Percentiles rank a stretch among this genome's conserved stretches.
Conservation (phyloP, 164 flowering plant species). For the Saururus chinensis region DNA sequence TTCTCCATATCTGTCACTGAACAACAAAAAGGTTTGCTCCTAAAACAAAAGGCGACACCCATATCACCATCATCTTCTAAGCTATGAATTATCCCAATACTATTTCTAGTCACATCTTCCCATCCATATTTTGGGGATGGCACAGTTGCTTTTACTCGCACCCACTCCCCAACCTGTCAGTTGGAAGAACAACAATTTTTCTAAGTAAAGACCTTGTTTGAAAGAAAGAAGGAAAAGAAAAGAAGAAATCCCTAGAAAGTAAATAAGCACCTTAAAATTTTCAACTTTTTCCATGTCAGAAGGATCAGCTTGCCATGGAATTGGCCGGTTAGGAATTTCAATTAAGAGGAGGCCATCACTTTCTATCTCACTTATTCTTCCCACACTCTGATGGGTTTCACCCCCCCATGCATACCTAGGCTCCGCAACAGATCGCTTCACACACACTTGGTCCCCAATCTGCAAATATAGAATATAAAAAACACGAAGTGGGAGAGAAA, state of each 20-base stretch:
- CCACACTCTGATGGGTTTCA: constrained; percentile 98
- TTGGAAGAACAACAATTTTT: not conserved
- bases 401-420: constrained; percentile 99
- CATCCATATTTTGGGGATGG: constrained; percentile 97
- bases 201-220: not conserved
- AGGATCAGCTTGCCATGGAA: constrained; percentile 99
- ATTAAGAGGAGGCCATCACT: constrained; percentile 84
- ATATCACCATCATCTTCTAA: constrained; percentile 97
- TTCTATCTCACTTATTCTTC: constrained; percentile 82
- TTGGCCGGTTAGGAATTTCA: constrained; percentile 84
- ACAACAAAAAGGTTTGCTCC: constrained; percentile 86
- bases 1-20: constrained; percentile 96
- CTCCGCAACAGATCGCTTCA: constrained; percentile 95
- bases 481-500: not conserved
- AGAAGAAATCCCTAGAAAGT: not conserved
- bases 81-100: constrained; percentile 87
- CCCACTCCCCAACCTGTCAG: constrained; percentile 94
- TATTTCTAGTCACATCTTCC: constrained; percentile 83
- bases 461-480: constrained; percentile 16
- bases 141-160: constrained; percentile 85
- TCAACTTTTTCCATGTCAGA: constrained; percentile 99
- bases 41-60: constrained; percentile 92
- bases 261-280: constrained; percentile 65
- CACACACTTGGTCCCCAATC: constrained; percentile 94
- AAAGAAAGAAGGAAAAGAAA: not conserved